phyloP scores from a whole-genome alignment of 257 asterid species.

The Solanum chmielewskii region DNA sequence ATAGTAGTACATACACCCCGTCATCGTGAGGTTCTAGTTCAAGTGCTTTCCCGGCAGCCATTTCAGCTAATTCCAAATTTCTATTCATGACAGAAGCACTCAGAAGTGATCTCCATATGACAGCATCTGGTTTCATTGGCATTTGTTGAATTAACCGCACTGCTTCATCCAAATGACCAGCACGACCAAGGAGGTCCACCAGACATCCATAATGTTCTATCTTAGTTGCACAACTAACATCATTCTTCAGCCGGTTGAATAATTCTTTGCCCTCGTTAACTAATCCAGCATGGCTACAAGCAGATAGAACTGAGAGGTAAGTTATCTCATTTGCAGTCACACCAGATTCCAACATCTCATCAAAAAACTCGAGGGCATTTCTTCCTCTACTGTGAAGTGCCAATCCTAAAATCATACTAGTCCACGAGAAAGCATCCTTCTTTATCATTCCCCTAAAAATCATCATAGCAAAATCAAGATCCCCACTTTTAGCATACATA shows the following conservation, averaged over 20 bases:
- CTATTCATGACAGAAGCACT: conserved; percentile 39
- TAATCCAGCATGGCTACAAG: conserved; percentile 70
- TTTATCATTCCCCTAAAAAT: conserved; percentile 31
- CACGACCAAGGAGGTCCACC: conserved; percentile 70
- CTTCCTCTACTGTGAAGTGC: conserved; percentile 62
- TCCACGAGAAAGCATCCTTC: conserved; percentile 68
- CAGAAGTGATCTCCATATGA: conserved; percentile 63
- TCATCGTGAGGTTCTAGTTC: conserved; percentile 62
- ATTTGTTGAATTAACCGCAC: conserved; percentile 27
- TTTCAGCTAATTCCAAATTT: conserved; percentile 52
- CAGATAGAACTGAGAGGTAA: conserved; percentile 54
- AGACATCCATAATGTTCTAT: conserved; percentile 69
- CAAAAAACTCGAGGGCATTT: conserved; percentile 39
- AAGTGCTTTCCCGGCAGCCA: conserved; percentile 40
- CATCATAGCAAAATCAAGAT: conserved; percentile 40
- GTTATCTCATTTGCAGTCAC: conserved; percentile 53
- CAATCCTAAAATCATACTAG: conserved; percentile 58
- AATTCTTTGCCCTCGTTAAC: conserved; percentile 55
- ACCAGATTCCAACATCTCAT: conserved; percentile 51
- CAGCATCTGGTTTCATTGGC: conserved; percentile 72
- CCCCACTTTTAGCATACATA: conserved; percentile 73
- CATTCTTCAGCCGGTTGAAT: conserved; percentile 19
- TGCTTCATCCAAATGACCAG: conserved; percentile 51
- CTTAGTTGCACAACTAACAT: conserved; percentile 23
- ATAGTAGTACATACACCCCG: conserved; percentile 50